These are phyloP conservation scores for Naganishia cerealis DNA, from an alignment of 1,284 basidiomycete genomes.

Conservation along the genomic window DNA sequence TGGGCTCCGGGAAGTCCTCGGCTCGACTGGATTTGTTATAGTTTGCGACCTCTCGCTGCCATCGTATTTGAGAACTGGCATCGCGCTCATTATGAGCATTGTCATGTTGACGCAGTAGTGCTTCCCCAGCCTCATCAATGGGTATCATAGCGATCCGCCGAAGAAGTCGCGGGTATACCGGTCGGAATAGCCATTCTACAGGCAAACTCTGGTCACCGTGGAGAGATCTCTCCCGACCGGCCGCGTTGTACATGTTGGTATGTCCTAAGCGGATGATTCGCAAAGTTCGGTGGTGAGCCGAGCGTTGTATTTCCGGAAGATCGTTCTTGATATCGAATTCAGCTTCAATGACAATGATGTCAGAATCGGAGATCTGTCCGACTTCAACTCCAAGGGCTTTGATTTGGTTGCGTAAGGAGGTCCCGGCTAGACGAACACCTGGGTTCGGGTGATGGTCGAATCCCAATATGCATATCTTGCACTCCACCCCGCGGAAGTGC, in stretches of 20 bases:
- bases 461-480: constrained; percentile 19
- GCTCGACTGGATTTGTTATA: not conserved
- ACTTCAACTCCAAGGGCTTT: constrained; percentile 39
- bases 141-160: constrained; percentile 24
- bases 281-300: not conserved
- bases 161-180: constrained; percentile 25
- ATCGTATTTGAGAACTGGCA: constrained; percentile 35
- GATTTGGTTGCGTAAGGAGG: constrained; percentile 22
- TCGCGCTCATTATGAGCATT: constrained; percentile 41
- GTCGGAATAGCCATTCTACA: constrained; percentile 31
- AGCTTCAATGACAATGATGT: constrained; percentile 43
- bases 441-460: constrained; percentile 20
- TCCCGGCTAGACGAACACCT: constrained; percentile 3
- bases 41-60: constrained; percentile 1
- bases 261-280: constrained; percentile 27
- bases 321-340: constrained; percentile 1
- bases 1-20: not conserved
- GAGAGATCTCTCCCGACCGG: not conserved
- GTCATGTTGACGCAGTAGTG: constrained; percentile 17
- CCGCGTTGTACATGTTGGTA: constrained; percentile 5
- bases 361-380: constrained; percentile 39
- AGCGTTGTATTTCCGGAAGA: constrained; percentile 3
- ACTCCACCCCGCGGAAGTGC: not conserved
- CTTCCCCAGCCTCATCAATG: constrained; percentile 3
- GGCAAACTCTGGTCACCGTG: constrained; percentile 7